phyloP scores from a whole-genome alignment of 2,329 filamentous ascomycete species.

The Venturia aucupariae region DNA sequence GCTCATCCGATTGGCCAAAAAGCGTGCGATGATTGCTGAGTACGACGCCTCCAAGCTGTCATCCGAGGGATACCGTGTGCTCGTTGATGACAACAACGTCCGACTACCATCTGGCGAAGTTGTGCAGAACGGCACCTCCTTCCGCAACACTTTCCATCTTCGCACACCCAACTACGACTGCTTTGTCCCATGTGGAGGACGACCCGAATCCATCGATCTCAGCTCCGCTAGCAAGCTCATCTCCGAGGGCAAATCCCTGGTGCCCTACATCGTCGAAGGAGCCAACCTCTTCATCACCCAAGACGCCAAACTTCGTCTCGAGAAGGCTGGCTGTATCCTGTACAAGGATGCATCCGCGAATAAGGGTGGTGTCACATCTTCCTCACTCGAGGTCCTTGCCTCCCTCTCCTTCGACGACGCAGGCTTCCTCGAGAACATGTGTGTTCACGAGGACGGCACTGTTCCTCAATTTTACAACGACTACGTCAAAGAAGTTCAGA shows the following conservation, averaged over 20 bases:
- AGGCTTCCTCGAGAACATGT: slow-evolving; percentile 90
- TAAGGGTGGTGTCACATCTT: slow-evolving; percentile 97
- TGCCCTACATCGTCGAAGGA: slow-evolving; percentile 95
- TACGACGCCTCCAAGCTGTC: slow-evolving; percentile 84
- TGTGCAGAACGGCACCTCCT: slow-evolving; percentile 81
- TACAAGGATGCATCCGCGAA: slow-evolving; percentile 98
- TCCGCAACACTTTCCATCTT: slow-evolving; percentile 96
- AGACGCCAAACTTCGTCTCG: slow-evolving; percentile 89
- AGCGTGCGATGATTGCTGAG: slow-evolving; percentile 79
- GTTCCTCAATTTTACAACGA: slow-evolving; percentile 84
- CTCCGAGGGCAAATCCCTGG: slow-evolving; percentile 72
- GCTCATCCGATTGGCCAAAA: slow-evolving; percentile 73
- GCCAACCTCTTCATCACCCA: slow-evolving; percentile 99
- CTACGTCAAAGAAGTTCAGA: slow-evolving; percentile 88
- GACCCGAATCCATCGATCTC: slow-evolving; percentile 92
- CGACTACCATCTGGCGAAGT: slow-evolving; percentile 81
- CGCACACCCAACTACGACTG: slow-evolving; percentile 64
- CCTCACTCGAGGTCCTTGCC: slow-evolving; percentile 89
- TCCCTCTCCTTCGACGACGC: slow-evolving; percentile 89
- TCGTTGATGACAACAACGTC: slow-evolving; percentile 84
- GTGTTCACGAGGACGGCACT: slow-evolving; percentile 64
- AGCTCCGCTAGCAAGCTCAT: slow-evolving; percentile 82
- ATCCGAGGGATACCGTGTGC: slow-evolving; percentile 75
- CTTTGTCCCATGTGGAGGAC: slow-evolving; percentile 93
- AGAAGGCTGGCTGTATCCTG: slow-evolving; percentile 87